Evolutionary conservation across 2,329 filamentous ascomycete genomes (phyloP), one percentile per base, ranked within the genome.

Genomic region (Colletotrichum ledebouriae): DNA sequence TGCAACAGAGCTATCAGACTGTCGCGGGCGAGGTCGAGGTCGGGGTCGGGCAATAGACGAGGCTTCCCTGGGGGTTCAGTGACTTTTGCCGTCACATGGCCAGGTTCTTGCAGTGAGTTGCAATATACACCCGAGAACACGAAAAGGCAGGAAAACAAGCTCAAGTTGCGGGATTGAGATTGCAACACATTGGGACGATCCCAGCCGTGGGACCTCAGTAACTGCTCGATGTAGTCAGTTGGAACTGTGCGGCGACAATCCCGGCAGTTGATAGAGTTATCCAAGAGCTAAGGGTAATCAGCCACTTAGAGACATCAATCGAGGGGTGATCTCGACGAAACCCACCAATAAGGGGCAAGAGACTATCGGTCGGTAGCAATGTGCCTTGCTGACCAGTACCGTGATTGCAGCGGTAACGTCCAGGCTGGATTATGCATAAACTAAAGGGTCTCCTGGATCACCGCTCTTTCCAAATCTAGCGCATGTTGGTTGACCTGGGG

Each of bases 1-100:
- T 70, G 67, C 64, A 60, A 70, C 64, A 12, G 57, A 49, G 47
- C 47, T 57, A 59, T 59, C 49, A 68, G 56, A 65, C 42, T 61
- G 61, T 34, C 49, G 34, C 55, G 42, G 20, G 9, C 11, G 20
- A 47, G 33, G 13, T 50, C 41, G 3, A 11, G 6, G 20, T 42
- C 47, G 37, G 65, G 6, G 20, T 42, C 47, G 37, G 65, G n/a
- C 55, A 53, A n/a, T n/a, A 56, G n/a, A 17, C 17, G n/a, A 25
- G 12, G 13, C 17, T 41, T n/a, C n/a, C 33, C 33, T 34, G 34
- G 41, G 47, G 42, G n/a, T 17, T 56, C 15, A 44, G 39, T 42
- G 58, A 5, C 3, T 13, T 50, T 12, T 41, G 59, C 52, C 25
- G 34, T 44, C 59, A 63, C 49, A 34, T 7, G 33, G 46, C 29